phyloP scores from a whole-genome alignment of 75 land plant species.

The Picea sitchensis region DNA sequence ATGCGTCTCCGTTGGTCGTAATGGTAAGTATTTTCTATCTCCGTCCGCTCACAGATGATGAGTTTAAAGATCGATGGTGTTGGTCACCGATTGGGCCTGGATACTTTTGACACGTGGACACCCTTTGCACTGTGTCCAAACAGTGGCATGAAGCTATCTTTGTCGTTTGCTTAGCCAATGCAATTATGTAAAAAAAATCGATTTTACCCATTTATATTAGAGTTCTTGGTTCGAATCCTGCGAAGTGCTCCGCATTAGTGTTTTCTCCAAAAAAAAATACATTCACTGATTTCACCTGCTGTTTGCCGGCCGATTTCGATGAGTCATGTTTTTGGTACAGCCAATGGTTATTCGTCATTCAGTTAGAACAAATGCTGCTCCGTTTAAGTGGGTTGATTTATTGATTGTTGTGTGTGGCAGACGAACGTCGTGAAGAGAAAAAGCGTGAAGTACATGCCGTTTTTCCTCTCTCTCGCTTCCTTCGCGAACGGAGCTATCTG shows the following conservation, averaged over 20 bases:
- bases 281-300: background rate
- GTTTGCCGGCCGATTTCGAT: too few species aligned
- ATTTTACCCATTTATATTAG: background rate
- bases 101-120: too few species aligned
- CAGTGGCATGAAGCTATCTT: background rate
- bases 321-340: background rate
- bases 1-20: constrained; percentile 59
- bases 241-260: background rate
- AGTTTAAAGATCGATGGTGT: background rate
- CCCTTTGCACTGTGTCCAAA: too few species aligned
- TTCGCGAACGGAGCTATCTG: constrained; percentile 51
- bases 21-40: constrained; percentile 29
- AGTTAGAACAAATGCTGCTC: background rate
- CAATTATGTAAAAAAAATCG: background rate
- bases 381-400: background rate
- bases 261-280: background rate
- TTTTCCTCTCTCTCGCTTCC: constrained; percentile 38
- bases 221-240: too few species aligned
- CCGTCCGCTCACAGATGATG: background rate
- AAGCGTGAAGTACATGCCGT: constrained; percentile 70
- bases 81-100: background rate
- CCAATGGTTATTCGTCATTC: background rate
- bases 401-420: background rate
- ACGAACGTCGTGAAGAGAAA: constrained; percentile 16
- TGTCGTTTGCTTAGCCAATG: background rate